These are phyloP conservation scores for Kwoniella newhampshirensis DNA, from an alignment of 768 basidiomycete species.

Conservation along the genomic window DNA sequence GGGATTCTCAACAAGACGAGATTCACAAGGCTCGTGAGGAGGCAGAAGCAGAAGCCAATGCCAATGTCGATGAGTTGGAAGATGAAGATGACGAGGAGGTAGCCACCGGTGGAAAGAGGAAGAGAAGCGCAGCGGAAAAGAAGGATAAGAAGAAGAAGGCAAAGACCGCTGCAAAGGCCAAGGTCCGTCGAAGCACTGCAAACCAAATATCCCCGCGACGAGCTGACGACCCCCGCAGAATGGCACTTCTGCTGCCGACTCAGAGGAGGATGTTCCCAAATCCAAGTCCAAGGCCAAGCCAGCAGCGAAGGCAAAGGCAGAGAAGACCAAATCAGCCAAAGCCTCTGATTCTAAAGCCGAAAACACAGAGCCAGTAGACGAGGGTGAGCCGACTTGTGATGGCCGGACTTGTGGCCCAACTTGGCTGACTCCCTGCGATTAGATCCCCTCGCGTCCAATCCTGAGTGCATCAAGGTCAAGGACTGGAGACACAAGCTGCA, in stretches of 20 bases:
- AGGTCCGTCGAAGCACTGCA: conserved; percentile 52
- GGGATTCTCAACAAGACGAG: conserved; percentile 55
- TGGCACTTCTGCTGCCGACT: conserved; percentile 59
- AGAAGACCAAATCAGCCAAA: conserved; percentile 25
- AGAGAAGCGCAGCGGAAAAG: conserved; percentile 65
- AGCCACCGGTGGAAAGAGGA: conserved; percentile 65
- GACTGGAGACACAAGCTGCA: conserved; percentile 92
- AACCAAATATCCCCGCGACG: conserved; percentile 61
- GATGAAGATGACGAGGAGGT: conserved; percentile 78
- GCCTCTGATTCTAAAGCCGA: conserved; percentile 54
- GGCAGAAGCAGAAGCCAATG: conserved; percentile 68
- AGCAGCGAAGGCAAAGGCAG: conserved; percentile 63
- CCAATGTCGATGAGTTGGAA: conserved; percentile 70
- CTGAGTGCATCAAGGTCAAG: conserved; percentile 71
- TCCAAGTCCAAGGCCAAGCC: conserved; percentile 61
- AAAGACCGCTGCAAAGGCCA: conserved; percentile 69
- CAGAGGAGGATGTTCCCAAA: conserved; percentile 74
- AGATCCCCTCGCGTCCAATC: conserved; percentile 61
- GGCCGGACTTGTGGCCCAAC: no score
- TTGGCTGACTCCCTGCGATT: conserved; percentile 18
- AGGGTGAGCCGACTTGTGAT: conserved; percentile 63
- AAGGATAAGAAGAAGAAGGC: conserved; percentile 63
- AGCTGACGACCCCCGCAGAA: conserved; percentile 47
- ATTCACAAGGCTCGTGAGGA: conserved; percentile 55
- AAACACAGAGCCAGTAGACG: conserved; percentile 61